Evolutionary conservation across 108 stramenopile species (phyloP).

Genomic region (Skeletonema potamos): DNA sequence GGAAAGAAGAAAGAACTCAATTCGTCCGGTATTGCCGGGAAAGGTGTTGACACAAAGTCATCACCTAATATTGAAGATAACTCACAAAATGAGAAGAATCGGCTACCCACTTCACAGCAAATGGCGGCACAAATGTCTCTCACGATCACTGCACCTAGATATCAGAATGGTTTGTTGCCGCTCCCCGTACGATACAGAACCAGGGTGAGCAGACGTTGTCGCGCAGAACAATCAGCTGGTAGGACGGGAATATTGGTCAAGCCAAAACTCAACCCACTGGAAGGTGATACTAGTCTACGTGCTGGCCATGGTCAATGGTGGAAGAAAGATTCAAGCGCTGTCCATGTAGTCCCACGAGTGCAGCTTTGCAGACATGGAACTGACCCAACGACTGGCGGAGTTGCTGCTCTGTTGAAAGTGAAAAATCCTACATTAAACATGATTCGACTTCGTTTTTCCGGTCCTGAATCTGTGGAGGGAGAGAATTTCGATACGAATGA

Average conservation of each 20-base stretch:
- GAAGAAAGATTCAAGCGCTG: conserved; percentile 78
- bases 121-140: conserved; percentile 39
- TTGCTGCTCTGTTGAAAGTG: conserved; percentile 63
- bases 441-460: conserved; percentile 58
- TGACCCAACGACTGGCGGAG: conserved; percentile 13
- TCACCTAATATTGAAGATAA: neutral
- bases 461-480: neutral
- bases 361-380: conserved; percentile 39
- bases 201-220: conserved; percentile 70
- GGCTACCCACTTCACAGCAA: conserved; percentile 26
- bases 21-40: neutral
- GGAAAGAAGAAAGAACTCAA: conserved; percentile 31
- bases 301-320: conserved; percentile 84
- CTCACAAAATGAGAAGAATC: neutral
- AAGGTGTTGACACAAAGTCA: neutral
- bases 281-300: conserved; percentile 82
- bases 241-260: conserved; percentile 86
- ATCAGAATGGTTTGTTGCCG: conserved; percentile 49
- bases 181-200: conserved; percentile 68
- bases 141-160: conserved; percentile 20
- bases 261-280: conserved; percentile 88
- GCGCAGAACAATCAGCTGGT: conserved; percentile 71
- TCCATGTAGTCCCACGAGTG: conserved; percentile 71
- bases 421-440: conserved; percentile 76
- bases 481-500: conserved; percentile 14